Evolutionary conservation across 2,329 filamentous ascomycete species (phyloP).

Genomic region (Aspergillus uvarum): DNA sequence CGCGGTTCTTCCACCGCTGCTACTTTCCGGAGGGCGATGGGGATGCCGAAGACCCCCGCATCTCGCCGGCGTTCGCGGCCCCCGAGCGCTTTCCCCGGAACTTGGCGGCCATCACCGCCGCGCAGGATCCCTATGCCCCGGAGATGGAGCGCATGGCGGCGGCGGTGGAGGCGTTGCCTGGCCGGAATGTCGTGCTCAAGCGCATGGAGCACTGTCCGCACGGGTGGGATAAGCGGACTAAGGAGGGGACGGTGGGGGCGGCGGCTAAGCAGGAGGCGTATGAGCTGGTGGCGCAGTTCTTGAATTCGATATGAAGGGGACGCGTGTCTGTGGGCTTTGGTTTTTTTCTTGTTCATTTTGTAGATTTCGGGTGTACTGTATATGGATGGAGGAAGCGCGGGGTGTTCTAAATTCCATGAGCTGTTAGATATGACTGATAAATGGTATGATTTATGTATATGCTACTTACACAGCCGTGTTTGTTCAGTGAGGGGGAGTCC

Average conservation of each 20-base stretch:
- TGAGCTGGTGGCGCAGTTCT: not conserved
- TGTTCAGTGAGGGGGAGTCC: too few species aligned
- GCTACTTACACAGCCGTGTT: too few species aligned
- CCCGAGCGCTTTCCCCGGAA: not conserved
- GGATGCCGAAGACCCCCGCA: constrained; percentile 2
- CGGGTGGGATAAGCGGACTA: constrained; percentile 12
- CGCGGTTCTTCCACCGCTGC: not conserved
- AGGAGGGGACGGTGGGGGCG: not conserved
- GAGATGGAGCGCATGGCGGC: not conserved
- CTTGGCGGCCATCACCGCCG: not conserved
- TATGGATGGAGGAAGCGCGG: too few species aligned
- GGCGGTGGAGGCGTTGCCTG: not conserved
- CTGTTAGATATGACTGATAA: too few species aligned
- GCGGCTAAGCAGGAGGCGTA: constrained; percentile 13
- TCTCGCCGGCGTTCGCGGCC: constrained; percentile 1
- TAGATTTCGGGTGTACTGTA: too few species aligned
- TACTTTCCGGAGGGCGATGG: not conserved
- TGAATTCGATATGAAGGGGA: not conserved
- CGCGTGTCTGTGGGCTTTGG: too few species aligned
- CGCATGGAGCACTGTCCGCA: constrained; percentile 10
- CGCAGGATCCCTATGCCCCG: not conserved
- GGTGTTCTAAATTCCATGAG: too few species aligned
- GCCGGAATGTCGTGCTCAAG: constrained; percentile 6
- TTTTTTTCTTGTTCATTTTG: too few species aligned
- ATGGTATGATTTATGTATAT: too few species aligned